A percentile compares a stretch with the other conserved stretches of the same genome.
phyloP scores from a whole-genome alignment of 1,284 basidiomycete genomes.

The Athelia sp. region DNA sequence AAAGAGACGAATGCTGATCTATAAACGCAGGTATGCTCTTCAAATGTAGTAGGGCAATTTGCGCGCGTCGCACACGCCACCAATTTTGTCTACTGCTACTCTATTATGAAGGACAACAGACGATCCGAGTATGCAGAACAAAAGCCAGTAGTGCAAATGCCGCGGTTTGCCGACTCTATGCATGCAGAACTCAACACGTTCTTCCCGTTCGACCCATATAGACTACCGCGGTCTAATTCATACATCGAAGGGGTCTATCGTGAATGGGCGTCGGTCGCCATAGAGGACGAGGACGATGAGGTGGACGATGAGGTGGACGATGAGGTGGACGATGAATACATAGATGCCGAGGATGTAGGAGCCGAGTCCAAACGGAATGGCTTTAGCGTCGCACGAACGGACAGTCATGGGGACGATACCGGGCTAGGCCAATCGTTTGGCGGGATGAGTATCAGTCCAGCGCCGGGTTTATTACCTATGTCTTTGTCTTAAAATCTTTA shows the following conservation, averaged over 20 bases:
- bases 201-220: conserved; percentile 99
- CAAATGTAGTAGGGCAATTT: conserved; percentile 91
- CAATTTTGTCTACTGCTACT: conserved; percentile 93
- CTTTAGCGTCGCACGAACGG: conserved; percentile 26
- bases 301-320: conserved; percentile 52
- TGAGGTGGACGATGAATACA: conserved; percentile 24
- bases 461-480: conserved; percentile 5
- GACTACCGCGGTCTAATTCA: conserved; percentile 68
- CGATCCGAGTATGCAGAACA: conserved; percentile 42
- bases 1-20: not conserved
- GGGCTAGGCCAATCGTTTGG: conserved; percentile 62
- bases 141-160: conserved; percentile 27
- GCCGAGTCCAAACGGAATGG: conserved; percentile 7
- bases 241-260: conserved; percentile 72
- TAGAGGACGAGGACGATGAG: conserved; percentile 65
- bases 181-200: conserved; percentile 86
- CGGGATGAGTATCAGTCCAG: conserved; percentile 77
- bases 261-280: conserved; percentile 74
- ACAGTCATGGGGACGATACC: conserved; percentile 31
- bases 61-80: conserved; percentile 91
- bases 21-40: conserved; percentile 74
- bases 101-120: conserved; percentile 85
- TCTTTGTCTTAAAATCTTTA: not conserved
- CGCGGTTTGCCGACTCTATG: conserved; percentile 26
- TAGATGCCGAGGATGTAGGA: conserved; percentile 13